Base-by-base conservation (phyloP, 768 basidiomycete species). In the Saitozyma sp. region DNA sequence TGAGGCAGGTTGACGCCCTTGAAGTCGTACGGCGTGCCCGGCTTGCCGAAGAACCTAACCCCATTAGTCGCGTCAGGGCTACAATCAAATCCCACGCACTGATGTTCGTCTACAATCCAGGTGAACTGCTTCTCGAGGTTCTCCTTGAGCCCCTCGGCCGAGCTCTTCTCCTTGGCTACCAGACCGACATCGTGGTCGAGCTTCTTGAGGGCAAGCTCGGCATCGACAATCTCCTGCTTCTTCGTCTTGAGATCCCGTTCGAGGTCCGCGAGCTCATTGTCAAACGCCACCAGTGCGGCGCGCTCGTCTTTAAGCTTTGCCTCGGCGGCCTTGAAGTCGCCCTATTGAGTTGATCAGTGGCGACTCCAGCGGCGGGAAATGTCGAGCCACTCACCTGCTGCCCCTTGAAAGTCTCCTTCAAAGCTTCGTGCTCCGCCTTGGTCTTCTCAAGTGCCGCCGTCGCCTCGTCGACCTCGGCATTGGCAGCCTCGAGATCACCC, bases 81-180 rank as follows among this genome's bases (percentile, higher is more conserved):
- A 49, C 8, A 17, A 41, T 39, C 29, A 29, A 5, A 29, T 29
- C 29, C 29, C 29, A 84, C 91, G 73, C 73, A 96, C 94, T 88
- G 84, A 68, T 87, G 85, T 76, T 99, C 94, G 64, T 93, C 87
- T 6, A 76, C 76, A 64, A 99, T 98, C 96, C 96, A 98, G 0
- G 88, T 84, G 69, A 89, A 84, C 74, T 88, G 85, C 72, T 88
- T 86, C 81, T 96, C 92, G n/a, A 95, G 83, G 53, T 83, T 84
- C 29, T 83, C 77, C 37, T 88, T 84, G 43, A 72, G 59, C 50
- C 85, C 86, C 39, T 76, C 73, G 1, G 86, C 85, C 1, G 83
- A 69, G 8, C 84, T 79, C 71, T 84, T 84, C 59, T 96, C 92
- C 78, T 88, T 91, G 39, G 78, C 82, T 40, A 89, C 77, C 10